phyloP scores from a whole-genome alignment of 2,329 filamentous ascomycete genomes.

The Neonectria punicea region DNA sequence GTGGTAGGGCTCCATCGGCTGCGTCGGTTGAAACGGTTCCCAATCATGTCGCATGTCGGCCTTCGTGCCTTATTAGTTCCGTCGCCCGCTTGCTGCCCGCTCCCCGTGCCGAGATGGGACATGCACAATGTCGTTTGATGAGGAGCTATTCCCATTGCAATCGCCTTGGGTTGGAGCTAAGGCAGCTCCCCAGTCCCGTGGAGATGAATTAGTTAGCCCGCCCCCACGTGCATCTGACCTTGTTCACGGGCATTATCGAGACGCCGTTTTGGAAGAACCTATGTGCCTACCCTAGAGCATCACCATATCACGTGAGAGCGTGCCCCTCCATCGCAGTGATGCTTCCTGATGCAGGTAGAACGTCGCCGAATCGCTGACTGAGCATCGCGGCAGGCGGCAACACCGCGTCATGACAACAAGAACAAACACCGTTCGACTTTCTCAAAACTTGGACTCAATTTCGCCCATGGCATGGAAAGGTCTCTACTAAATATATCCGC shows the following conservation, averaged over 20 bases:
- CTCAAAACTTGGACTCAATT: background rate
- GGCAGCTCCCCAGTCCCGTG: slow-evolving; percentile 9
- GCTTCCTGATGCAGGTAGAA: slow-evolving; percentile 40
- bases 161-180: background rate
- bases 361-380: slow-evolving; percentile 44
- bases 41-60: slow-evolving; percentile 4
- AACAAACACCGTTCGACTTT: background rate
- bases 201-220: slow-evolving; percentile 23
- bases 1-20: background rate
- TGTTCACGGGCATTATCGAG: background rate
- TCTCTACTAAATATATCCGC: background rate
- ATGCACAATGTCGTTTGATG: slow-evolving; percentile 22
- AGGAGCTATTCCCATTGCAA: slow-evolving; percentile 4
- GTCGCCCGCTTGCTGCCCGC: slow-evolving; percentile 6
- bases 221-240: slow-evolving; percentile 5
- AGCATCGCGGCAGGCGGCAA: slow-evolving; percentile 32
- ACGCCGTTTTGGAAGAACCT: background rate
- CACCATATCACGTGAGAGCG: slow-evolving; percentile 1
- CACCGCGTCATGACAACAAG: background rate
- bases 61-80: slow-evolving; percentile 18
- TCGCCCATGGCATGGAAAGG: background rate
- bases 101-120: slow-evolving; percentile 17
- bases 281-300: background rate
- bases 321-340: slow-evolving; percentile 17
- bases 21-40: slow-evolving; percentile 13